Evolutionary conservation across 441 rosid genomes (phyloP).

Genomic region (Corymbia calophylla): DNA sequence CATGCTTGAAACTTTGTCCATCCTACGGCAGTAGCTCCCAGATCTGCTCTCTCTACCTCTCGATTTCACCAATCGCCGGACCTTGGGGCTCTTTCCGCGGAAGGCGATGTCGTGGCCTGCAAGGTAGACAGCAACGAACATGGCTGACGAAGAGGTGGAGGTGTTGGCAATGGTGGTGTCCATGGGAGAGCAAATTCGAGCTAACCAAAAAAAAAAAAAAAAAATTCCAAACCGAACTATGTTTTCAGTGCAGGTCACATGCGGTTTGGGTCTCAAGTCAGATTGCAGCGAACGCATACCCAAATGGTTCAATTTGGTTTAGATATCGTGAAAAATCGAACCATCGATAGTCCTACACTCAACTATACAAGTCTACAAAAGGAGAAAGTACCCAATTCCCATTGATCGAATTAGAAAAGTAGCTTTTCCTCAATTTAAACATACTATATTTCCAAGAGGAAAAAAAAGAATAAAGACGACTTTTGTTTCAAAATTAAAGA

Average conservation of each 20-base stretch:
- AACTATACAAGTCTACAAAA: background rate
- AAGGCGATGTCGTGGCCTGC: background rate
- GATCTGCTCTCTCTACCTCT: background rate
- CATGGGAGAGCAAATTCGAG: background rate
- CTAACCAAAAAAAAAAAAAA: background rate
- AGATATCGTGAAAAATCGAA: background rate
- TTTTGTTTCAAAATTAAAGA: background rate
- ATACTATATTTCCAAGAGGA: background rate
- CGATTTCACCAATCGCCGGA: background rate
- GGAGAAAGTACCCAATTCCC: background rate
- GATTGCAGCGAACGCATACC: background rate
- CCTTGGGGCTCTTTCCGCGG: background rate
- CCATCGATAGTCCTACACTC: background rate
- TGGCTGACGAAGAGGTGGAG: background rate
- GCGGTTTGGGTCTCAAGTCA: background rate
- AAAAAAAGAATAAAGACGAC: background rate
- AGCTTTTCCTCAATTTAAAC: background rate
- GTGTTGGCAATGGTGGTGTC: background rate
- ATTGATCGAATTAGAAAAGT: background rate
- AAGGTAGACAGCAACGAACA: background rate
- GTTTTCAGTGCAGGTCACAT: background rate
- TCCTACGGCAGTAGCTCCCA: background rate
- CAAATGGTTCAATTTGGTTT: background rate
- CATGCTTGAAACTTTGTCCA: background rate
- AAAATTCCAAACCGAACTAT: background rate